Evolutionary conservation across 345 rosid genomes (phyloP), one percentile per base, ranked within the genome.

Genomic region (Salix caprea): DNA sequence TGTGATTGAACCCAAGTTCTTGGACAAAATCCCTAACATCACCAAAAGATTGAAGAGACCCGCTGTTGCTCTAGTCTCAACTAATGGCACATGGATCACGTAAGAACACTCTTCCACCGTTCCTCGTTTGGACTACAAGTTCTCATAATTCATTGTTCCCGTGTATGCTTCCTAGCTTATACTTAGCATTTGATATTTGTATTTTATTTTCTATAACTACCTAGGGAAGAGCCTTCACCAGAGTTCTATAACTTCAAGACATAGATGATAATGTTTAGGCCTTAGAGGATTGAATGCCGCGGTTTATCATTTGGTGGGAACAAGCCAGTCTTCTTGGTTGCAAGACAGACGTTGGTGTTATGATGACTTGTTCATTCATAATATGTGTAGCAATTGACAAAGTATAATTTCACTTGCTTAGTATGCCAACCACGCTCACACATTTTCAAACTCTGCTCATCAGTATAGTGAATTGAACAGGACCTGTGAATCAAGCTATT

Each of bases 51-150:
- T 95, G 54, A 82, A 86, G 77, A 89, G 99, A 76, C 99, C 99
- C n/a, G 98, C 97, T 39, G 98, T 91, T 26, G 97, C 99, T 79
- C 86, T 93, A 65, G 96, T 95, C 70, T 95, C 99, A 46, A 95
- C 97, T 36, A 92, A 95, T 74, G 93, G 91, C 24, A 82, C 94
- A 62, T 95, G 98, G 99, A 93, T 95, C 81, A 95, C 99, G 97
- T 93, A 85, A 90, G 89, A 67, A n/a, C 34, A 64, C 52, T 10
- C 69, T 30, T 46, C 50, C 50, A 46, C 50, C 16, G 16, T 46
- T 46, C 50, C 5, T 46, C 18, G 18, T 46, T 46, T 46, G 5
- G 50, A 46, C 50, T 46, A 46, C 50, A 44, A 24, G 16, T 24
- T 15, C 69, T 21, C 26, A 7, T 19, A 50, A 19, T 61, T 23